Evolutionary conservation across 2,329 filamentous ascomycete species (phyloP), one percentile per base, ranked within the genome.

Genomic region (Diaporthe sp.): DNA sequence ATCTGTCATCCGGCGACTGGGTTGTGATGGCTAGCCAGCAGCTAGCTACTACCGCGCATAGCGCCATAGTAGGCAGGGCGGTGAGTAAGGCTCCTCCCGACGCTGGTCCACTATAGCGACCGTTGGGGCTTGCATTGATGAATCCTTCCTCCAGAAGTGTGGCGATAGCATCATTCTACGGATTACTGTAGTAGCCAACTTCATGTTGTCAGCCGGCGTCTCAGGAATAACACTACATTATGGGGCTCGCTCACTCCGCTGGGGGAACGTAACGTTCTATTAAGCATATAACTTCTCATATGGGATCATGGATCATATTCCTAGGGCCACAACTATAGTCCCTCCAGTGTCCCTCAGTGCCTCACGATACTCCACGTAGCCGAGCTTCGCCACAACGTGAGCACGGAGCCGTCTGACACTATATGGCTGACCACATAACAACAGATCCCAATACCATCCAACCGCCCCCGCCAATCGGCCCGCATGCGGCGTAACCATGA

Each of bases 221-320:
- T 38, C 13, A n/a, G 10, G 4, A 12, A 25, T 3, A 25, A 40
- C n/a, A 54, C 17, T 5, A n/a, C n/a, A n/a, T n/a, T n/a, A n/a
- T n/a, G n/a, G n/a, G n/a, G n/a, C 38, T n/a, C 28, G 13, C 7
- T 28, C 35, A 28, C 15, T 22, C n/a, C 57, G 12, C 40, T 47
- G 33, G n/a, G 13, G n/a, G 12, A 19, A 54, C n/a, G 64, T 40
- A 68, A 68, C 64, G 33, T 68, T 54, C 64, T 68, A 40, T 15
- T 7, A n/a, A 54, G 8, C 28, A 12, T 54, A 8, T 30, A 22
- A 22, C 0, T 10, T 28, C 42, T 50, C 42, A 64, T 38, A 64
- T n/a, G 19, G 6, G 9, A 13, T 30, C 30, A 67, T 52, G 45
- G 45, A 68, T 54, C 33, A 40, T 3, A 22, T 54, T 54, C 22